Evolutionary conservation across 2,329 filamentous ascomycete genomes (phyloP).

Genomic region (Pezicula radicicola): DNA sequence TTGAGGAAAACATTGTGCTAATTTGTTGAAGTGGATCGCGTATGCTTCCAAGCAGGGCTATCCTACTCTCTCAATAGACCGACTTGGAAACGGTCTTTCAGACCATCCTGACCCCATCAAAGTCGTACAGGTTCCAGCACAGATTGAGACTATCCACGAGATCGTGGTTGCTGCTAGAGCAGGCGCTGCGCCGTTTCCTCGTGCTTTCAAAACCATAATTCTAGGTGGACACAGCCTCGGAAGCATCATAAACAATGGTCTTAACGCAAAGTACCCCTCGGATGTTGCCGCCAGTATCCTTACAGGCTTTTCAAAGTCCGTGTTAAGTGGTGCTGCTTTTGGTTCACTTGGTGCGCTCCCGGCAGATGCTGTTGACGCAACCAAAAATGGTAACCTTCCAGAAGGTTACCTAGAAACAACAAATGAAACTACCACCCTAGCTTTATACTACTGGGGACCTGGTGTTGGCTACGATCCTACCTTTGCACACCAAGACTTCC

Average conservation of each 20-base stretch:
- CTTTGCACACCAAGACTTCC: constrained; percentile 9
- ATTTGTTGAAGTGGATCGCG: constrained; percentile 10
- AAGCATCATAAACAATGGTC: constrained; percentile 17
- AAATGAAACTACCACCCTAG: not conserved
- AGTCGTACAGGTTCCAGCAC: constrained; percentile 17
- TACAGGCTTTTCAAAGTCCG: constrained; percentile 18
- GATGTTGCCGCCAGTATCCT: constrained; percentile 24
- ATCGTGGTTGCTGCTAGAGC: constrained; percentile 14
- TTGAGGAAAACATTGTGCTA: too few species aligned
- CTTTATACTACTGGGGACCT: constrained; percentile 7
- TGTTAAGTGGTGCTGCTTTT: not conserved
- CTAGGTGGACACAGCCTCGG: constrained; percentile 25
- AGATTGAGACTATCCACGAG: constrained; percentile 23
- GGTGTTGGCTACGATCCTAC: constrained; percentile 1
- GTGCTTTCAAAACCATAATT: constrained; percentile 21
- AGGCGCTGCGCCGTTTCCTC: constrained; percentile 8
- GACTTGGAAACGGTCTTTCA: constrained; percentile 21
- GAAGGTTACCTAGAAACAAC: constrained; percentile 12
- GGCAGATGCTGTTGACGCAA: constrained; percentile 1
- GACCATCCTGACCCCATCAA: constrained; percentile 21
- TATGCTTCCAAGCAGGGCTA: constrained; percentile 20
- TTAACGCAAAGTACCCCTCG: constrained; percentile 20
- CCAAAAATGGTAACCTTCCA: constrained; percentile 3
- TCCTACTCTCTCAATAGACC: constrained; percentile 25
- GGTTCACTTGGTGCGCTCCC: not conserved